A percentile compares a stretch with the other conserved stretches of the same genome.
phyloP scores from a whole-genome alignment of 371 early-diverging fungal species.

The Gilbertella persicaria region DNA sequence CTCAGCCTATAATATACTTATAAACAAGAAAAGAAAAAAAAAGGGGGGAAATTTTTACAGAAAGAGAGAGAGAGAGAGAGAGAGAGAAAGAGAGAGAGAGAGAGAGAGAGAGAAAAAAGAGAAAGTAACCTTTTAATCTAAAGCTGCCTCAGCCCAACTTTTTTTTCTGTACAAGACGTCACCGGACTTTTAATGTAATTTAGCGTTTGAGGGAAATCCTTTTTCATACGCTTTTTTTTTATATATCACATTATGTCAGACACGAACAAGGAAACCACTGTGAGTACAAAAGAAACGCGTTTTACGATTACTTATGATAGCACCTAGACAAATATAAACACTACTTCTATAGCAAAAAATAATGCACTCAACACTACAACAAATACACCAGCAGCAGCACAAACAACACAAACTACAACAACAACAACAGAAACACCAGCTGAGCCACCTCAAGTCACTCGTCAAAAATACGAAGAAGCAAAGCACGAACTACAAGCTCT shows the following conservation, averaged over 20 bases:
- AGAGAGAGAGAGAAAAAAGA: background rate
- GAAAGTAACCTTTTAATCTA: background rate
- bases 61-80: background rate
- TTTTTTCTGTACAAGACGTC: background rate
- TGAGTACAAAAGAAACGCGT: background rate
- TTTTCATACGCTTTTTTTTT: background rate
- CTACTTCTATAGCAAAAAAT: background rate
- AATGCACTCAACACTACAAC: background rate
- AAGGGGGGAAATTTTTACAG: background rate
- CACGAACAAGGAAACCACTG: background rate
- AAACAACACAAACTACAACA: background rate
- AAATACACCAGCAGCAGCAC: background rate
- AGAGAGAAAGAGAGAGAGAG: background rate
- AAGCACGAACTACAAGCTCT: constrained; percentile 60
- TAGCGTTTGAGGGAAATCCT: background rate
- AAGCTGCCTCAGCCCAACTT: background rate
- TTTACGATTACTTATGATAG: background rate
- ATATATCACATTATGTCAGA: background rate
- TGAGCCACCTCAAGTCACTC: constrained; percentile 51
- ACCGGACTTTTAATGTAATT: background rate
- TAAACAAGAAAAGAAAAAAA: background rate
- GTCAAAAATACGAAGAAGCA: constrained; percentile 63
- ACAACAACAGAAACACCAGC: constrained; percentile 15
- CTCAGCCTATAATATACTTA: background rate
- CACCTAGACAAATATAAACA: background rate